Evolutionary conservation across 306 rosid species (phyloP).

Genomic region (Calophaca sinica): DNA sequence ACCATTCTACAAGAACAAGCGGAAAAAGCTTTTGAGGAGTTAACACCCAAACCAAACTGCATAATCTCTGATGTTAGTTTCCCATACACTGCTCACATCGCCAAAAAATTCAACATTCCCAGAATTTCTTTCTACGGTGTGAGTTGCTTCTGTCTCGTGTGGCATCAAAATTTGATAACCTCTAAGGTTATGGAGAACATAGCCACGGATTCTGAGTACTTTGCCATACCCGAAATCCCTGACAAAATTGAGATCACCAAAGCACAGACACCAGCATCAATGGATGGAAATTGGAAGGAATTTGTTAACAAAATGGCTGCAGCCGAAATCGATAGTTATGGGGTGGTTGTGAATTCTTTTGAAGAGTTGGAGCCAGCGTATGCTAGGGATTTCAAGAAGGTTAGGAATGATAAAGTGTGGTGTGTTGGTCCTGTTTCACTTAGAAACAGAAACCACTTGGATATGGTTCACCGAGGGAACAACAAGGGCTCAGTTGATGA

Average conservation of each 20-base stretch:
- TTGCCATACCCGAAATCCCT: conserved; percentile 56
- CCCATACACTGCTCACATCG: conserved; percentile 62
- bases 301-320: conserved; percentile 41
- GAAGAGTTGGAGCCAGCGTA: conserved; percentile 63
- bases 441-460: conserved; percentile 41
- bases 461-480: conserved; percentile 55
- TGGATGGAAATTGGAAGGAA: conserved; percentile 25
- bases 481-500: conserved; percentile 29
- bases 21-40: conserved; percentile 42
- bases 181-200: conserved; percentile 45
- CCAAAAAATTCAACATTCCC: conserved; percentile 56
- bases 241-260: conserved; percentile 54
- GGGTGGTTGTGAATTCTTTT: conserved; percentile 60
- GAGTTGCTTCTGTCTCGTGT: conserved; percentile 52
- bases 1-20: conserved; percentile 50
- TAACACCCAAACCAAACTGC: conserved; percentile 63
- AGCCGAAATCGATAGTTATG: conserved; percentile 60
- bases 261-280: conserved; percentile 43
- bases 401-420: conserved; percentile 49
- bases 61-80: conserved; percentile 67
- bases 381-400: conserved; percentile 50
- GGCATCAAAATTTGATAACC: conserved; percentile 20
- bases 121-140: conserved; percentile 65
- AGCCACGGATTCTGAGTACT: conserved; percentile 50
- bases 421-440: conserved; percentile 63